Base-by-base conservation (phyloP, 2,329 filamentous ascomycete genomes). In the Aspergillus sergii region DNA sequence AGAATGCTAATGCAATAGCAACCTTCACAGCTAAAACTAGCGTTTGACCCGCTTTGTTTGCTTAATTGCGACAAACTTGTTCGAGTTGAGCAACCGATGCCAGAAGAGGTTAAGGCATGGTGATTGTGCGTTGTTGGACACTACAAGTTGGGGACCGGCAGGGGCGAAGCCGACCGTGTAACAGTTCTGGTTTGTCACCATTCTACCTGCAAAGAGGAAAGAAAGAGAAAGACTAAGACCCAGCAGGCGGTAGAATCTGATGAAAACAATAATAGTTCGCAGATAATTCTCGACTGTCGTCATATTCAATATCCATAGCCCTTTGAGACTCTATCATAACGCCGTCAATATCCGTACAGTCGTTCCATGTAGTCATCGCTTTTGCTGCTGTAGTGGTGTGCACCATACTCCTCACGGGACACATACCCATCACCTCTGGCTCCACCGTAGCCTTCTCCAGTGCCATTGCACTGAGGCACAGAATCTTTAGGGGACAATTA, bases 61-160 rank as follows among this genome's bases (percentile, higher is more conserved):
- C 80, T 89, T 30, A 89, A 89, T 68, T 88, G 85, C 70, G 86
- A 89, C 74, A 89, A 89, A 76, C 82, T 89, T 64, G 83, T 89
- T n/a, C 79, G 87, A n/a, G 79, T 84, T 45, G 80, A 86, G 67
- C 69, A 73, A 66, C 83, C 84, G 9, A 79, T 76, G 61, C 68
- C 76, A 21, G 84, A 83, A 3, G 84, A 87, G 70, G 73, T 83
- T 4, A 80, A 78, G 60, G 70, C 80, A 68, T 83, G 81, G 81
- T 83, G 72, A 66, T 66, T 48, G 16, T 14, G 30, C 5, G 21
- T 14, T 19, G 7, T 50, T 30, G 14, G n/a, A 30, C 26, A 28
- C 4, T 19, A 50, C 9, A 14, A 50, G 26, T 26, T 30, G 23
- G 26, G 12, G 26, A 19, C 14, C 8, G 16, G 26, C 46, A 30